These are phyloP conservation scores for Bipolaris gigantea DNA, from an alignment of 2,329 filamentous ascomycete species.

Conservation along the genomic window DNA sequence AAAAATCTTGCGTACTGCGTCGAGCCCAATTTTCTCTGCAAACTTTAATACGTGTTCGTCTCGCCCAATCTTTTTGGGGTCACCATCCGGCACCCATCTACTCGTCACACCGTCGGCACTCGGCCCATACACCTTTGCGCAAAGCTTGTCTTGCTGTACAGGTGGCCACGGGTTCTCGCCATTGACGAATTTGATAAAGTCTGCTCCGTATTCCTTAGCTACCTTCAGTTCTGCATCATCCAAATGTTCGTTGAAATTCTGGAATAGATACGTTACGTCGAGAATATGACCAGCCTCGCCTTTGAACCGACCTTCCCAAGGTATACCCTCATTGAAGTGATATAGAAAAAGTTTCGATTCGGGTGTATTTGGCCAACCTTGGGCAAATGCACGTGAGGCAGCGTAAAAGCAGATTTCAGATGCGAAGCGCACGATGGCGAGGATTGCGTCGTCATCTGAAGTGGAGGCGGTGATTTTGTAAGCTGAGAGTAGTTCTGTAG, in stretches of 20 bases:
- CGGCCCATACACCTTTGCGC: constrained; percentile 37
- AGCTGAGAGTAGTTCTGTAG: constrained; percentile 34
- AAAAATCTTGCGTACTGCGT: constrained; percentile 27
- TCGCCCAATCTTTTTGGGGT: constrained; percentile 32
- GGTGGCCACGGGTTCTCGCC: constrained; percentile 39
- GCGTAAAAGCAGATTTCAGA: constrained; percentile 54
- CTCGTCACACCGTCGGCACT: constrained; percentile 31
- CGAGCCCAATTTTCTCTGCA: constrained; percentile 31
- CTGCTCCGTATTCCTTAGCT: constrained; percentile 29
- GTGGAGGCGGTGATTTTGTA: constrained; percentile 47
- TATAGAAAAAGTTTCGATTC: constrained; percentile 38
- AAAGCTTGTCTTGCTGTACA: constrained; percentile 23
- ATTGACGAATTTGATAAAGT: constrained; percentile 41
- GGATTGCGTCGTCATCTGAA: constrained; percentile 48
- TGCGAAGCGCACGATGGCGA: constrained; percentile 48
- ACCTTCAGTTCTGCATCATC: constrained; percentile 26
- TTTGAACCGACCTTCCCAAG: constrained; percentile 41
- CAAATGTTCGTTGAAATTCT: constrained; percentile 38
- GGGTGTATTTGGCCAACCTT: constrained; percentile 36
- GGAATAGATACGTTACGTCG: constrained; percentile 40
- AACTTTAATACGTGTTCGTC: constrained; percentile 30
- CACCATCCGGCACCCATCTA: constrained; percentile 30
- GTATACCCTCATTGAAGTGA: constrained; percentile 41
- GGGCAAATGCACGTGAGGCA: constrained; percentile 48
- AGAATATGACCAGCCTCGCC: constrained; percentile 41